A percentile compares a stretch with the other conserved stretches of the same genome.
Conservation (phyloP, 208 protist genomes). For the Crithidia mellificae region DNA sequence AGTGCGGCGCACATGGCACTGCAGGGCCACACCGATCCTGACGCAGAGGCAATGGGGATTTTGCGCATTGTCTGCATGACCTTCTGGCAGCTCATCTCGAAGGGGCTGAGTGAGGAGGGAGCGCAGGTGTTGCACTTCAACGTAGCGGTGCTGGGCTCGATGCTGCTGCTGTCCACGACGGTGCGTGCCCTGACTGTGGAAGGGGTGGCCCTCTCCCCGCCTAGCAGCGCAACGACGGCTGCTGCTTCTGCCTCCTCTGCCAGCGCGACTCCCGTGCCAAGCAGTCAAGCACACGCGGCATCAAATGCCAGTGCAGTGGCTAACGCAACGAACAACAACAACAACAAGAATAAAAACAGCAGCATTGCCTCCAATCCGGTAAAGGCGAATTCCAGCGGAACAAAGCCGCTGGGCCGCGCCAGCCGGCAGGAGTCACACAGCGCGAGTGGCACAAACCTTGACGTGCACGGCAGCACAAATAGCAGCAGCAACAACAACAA, state of each 20-base stretch:
- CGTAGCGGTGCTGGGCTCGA: conserved; percentile 23
- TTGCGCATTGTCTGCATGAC: neutral
- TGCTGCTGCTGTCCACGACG: conserved; percentile 27
- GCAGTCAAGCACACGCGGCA: neutral
- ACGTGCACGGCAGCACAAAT: neutral
- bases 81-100: conserved; percentile 24
- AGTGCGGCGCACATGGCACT: neutral
- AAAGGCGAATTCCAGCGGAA: neutral
- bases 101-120: conserved; percentile 22
- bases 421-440: conserved; percentile 2
- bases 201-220: neutral
- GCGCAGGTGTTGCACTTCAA: conserved; percentile 29
- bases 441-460: conserved; percentile 2
- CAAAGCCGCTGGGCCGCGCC: neutral
- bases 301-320: neutral
- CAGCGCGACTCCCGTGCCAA: neutral
- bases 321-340: neutral
- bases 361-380: neutral
- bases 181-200: conserved; percentile 22
- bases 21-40: neutral
- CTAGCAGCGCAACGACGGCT: neutral
- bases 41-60: conserved; percentile 3
- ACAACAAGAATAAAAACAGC: neutral
- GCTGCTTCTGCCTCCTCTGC: neutral
- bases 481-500: neutral